Evolutionary conservation across 2,329 filamentous ascomycete genomes (phyloP), one percentile per base, ranked within the genome.

Genomic region (Colletotrichum phormii): DNA sequence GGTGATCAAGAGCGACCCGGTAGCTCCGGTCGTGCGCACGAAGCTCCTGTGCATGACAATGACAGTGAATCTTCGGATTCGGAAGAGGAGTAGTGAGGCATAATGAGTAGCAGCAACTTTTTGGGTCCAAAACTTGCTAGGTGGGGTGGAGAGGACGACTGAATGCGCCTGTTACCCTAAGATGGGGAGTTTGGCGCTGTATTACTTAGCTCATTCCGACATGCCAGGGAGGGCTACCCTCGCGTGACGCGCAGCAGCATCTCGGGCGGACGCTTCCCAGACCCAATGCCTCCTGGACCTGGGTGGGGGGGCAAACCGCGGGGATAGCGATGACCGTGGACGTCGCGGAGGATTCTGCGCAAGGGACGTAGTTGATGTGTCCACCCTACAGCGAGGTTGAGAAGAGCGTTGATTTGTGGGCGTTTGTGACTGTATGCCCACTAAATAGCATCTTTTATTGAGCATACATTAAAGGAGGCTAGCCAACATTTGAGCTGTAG

Each of bases 21-120:
- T 35, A 72, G 71, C 46, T 58, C 61, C 7, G 73, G 73, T 29
- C 72, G 73, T 54, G 63, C 67, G 42, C 65, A 72, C 3, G 74
- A 75, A 60, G 68, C 73, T 22, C 74, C 74, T 61, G 51, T 75
- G 5, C 74, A 83, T 57, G 77, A 51, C 15, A 63, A 59, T 22
- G 67, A 64, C 53, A 74, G 61, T 64, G 85, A 86, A 31, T 85
- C 86, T 60, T 86, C 85, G 2, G 85, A 86, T 59, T 86, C 84
- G 49, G 86, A 86, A 64, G 85, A 86, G 54, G 85, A 86, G 76
- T 82, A 64, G 66, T 62, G 66, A 46, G n/a, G 31, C 22, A 59
- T 35, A 15, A 61, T 46, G 46, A 37, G 55, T 31, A 61, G n/a
- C 11, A 42, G 22, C 18, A 49, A n/a, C 18, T 66, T 33, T 54